phyloP scores from a whole-genome alignment of 1,139 yeast genomes.

The Kodamaea suecica region DNA sequence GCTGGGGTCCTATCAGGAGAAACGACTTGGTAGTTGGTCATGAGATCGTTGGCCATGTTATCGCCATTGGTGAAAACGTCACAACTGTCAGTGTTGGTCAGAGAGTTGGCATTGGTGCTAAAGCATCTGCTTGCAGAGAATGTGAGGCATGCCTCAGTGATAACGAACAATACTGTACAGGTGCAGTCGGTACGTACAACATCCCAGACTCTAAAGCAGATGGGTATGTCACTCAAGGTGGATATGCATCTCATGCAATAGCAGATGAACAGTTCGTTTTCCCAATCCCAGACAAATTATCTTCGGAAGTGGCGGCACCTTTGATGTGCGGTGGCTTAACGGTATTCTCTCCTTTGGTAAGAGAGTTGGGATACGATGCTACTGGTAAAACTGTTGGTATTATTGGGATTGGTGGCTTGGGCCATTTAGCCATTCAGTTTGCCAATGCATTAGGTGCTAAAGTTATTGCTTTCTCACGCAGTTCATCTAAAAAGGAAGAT shows the following conservation, averaged over 20 bases:
- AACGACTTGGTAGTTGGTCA: constrained; percentile 41
- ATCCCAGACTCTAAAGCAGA: constrained; percentile 29
- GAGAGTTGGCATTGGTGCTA: constrained; percentile 63
- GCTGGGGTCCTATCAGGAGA: constrained; percentile 32
- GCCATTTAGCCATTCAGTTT: constrained; percentile 42
- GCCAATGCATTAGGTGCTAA: constrained; percentile 43
- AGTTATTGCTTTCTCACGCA: constrained; percentile 39
- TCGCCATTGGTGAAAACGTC: constrained; percentile 49
- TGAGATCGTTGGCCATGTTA: constrained; percentile 56
- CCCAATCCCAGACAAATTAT: constrained; percentile 53
- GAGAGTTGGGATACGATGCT: constrained; percentile 29
- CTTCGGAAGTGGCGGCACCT: constrained; percentile 54
- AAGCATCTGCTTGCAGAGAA: constrained; percentile 42
- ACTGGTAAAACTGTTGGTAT: constrained; percentile 45
- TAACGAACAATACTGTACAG: constrained; percentile 51
- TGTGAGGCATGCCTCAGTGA: constrained; percentile 47
- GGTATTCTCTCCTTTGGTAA: constrained; percentile 52
- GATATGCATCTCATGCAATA: constrained; percentile 56
- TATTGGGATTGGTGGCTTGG: constrained; percentile 47
- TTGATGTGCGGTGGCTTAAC: constrained; percentile 69
- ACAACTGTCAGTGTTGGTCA: constrained; percentile 50
- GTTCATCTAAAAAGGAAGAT: constrained; percentile 30
- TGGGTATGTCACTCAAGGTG: constrained; percentile 51
- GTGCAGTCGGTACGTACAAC: constrained; percentile 46
- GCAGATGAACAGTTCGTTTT: constrained; percentile 53